A percentile compares a stretch with the other conserved stretches of the same genome.
Conservation (phyloP, 1,284 basidiomycete species). For the Phellopilus nigrolimitatus region DNA sequence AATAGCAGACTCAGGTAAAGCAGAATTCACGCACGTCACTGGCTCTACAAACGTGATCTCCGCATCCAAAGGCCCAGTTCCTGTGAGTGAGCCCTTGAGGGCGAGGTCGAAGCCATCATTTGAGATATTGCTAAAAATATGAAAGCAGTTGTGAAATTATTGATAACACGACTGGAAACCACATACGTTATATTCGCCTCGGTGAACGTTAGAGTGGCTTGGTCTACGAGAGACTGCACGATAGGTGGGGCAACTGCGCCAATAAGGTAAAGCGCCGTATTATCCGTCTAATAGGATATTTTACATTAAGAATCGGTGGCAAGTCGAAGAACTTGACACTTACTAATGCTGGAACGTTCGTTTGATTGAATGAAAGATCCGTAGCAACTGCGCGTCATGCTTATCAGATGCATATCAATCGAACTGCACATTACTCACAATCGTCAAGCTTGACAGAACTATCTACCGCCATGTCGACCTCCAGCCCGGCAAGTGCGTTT, state of each 20-base stretch:
- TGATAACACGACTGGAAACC: slow-evolving; percentile 20
- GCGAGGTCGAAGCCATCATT: slow-evolving; percentile 59
- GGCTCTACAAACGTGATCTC: slow-evolving; percentile 58
- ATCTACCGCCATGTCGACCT: slow-evolving; percentile 48
- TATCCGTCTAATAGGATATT: slow-evolving; percentile 44
- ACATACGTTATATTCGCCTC: slow-evolving; percentile 61
- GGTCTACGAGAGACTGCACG: slow-evolving; percentile 63
- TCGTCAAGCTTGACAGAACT: slow-evolving; percentile 54
- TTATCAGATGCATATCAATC: background rate
- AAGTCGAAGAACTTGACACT: too few relatives aligned
- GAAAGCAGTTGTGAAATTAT: slow-evolving; percentile 16
- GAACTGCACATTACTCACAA: slow-evolving; percentile 37
- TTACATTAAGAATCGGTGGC: background rate
- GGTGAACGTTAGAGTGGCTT: slow-evolving; percentile 50
- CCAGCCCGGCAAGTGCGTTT: slow-evolving; percentile 54
- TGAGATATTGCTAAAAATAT: slow-evolving; percentile 40
- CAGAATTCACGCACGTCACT: slow-evolving; percentile 33
- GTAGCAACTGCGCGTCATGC: slow-evolving; percentile 41
- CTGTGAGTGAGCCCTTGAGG: slow-evolving; percentile 54
- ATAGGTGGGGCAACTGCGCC: slow-evolving; percentile 64
- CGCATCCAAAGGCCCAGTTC: slow-evolving; percentile 62
- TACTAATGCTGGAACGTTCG: slow-evolving; percentile 54
- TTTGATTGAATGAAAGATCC: slow-evolving; percentile 60
- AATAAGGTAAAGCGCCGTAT: slow-evolving; percentile 62
- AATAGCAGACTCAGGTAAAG: slow-evolving; percentile 9